Evolutionary conservation across 805 yeast genomes (phyloP).

Genomic region (Teunomyces tritomae): DNA sequence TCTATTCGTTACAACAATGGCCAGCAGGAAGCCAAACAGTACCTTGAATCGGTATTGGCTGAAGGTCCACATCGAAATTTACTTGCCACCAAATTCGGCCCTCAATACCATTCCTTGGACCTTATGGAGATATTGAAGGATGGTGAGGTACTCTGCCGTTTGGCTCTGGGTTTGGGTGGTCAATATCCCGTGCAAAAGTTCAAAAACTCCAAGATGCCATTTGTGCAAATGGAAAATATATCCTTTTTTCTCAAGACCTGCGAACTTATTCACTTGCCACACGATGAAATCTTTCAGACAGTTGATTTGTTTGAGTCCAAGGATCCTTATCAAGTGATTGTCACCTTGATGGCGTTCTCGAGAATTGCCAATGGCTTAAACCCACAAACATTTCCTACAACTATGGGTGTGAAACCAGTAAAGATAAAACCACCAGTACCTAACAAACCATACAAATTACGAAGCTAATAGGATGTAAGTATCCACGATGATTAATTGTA

Average conservation of each 20-base stretch:
- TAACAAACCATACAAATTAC: conserved; percentile 49
- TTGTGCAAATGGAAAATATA: conserved; percentile 79
- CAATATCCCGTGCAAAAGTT: conserved; percentile 35
- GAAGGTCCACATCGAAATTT: conserved; percentile 7
- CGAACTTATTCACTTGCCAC: conserved; percentile 65
- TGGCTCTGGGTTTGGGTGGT: conserved; percentile 25
- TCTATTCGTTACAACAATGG: conserved; percentile 46
- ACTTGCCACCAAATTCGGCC: conserved; percentile 9
- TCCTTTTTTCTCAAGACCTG: conserved; percentile 66
- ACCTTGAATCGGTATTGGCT: conserved; percentile 48
- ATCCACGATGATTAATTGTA: background rate
- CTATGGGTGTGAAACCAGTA: conserved; percentile 43
- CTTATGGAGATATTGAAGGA: conserved; percentile 57
- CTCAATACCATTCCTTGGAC: conserved; percentile 24
- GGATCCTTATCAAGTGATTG: conserved; percentile 78
- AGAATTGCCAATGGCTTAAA: conserved; percentile 55
- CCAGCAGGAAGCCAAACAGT: conserved; percentile 44
- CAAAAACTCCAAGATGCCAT: conserved; percentile 70
- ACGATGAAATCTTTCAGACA: conserved; percentile 80
- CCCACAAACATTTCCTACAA: conserved; percentile 20
- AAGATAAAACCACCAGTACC: conserved; percentile 53
- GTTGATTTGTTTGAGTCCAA: conserved; percentile 67
- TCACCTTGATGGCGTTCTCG: conserved; percentile 70
- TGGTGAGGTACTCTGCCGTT: conserved; percentile 46
- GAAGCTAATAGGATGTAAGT: background rate